phyloP scores from a whole-genome alignment of 2,329 filamentous ascomycete genomes.

The Penicillium palitans region DNA sequence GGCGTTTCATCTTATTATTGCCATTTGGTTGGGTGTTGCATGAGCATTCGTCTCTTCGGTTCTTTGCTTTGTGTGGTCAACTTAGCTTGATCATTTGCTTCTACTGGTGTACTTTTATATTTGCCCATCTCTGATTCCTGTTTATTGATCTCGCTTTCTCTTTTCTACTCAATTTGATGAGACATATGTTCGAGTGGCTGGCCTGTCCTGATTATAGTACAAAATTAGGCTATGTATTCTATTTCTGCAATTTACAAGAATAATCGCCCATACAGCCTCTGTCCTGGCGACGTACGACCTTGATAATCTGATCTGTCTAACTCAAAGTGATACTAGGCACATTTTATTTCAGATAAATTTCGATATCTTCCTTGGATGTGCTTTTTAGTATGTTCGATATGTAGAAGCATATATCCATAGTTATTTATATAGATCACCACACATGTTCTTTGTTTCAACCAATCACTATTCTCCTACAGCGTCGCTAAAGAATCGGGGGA shows the following conservation, averaged over 20 bases:
- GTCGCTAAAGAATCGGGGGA: too few relatives aligned
- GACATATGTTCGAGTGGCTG: slow-evolving; percentile 2
- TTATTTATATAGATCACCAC: not conserved
- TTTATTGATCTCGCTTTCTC: not conserved
- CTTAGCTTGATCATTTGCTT: not conserved
- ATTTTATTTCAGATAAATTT: not conserved
- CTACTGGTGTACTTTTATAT: not conserved
- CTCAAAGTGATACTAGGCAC: too few relatives aligned
- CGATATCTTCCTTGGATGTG: not conserved
- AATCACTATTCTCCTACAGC: too few relatives aligned
- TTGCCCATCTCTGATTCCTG: not conserved
- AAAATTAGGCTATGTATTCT: not conserved
- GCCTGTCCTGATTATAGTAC: not conserved
- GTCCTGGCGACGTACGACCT: not conserved
- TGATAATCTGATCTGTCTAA: not conserved
- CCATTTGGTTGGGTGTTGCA: not conserved
- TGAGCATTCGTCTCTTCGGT: slow-evolving; percentile 7
- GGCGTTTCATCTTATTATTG: slow-evolving; percentile 14
- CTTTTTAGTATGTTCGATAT: not conserved
- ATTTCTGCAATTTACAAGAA: not conserved
- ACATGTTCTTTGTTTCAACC: too few relatives aligned
- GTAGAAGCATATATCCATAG: too few relatives aligned
- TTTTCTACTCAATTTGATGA: slow-evolving; percentile 1
- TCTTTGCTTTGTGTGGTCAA: slow-evolving; percentile 9
- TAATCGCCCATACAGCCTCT: not conserved